Evolutionary conservation across 805 yeast genomes (phyloP), one percentile per base, ranked within the genome.

Genomic region (Sugiyamaella qingdaonensis): DNA sequence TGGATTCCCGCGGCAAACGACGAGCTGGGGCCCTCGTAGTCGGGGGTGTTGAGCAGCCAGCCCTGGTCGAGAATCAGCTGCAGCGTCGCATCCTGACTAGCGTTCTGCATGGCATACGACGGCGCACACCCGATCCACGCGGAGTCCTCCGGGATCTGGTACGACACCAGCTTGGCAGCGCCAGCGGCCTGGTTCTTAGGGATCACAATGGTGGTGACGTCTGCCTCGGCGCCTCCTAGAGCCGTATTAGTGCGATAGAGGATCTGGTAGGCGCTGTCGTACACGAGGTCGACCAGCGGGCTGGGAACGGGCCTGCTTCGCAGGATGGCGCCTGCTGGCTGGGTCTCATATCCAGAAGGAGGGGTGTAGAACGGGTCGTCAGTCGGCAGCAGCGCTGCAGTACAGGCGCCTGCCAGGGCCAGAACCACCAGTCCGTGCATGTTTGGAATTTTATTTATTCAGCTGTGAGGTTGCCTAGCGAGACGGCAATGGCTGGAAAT

Each of bases 11-110:
- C 65, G 13, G 59, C 47, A 47, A 63, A 65, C 5, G 66, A 53
- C 27, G 67, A 61, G 32, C 54, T 53, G 44, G 62, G 59, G 14
- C 69, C 69, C 49, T 65, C 68, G 51, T 65, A 62, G 50, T 65
- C 68, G 10, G 68, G 66, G 24, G 51, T 41, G 24, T 46, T 49
- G 16, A 59, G 54, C 42, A 51, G 47, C 54, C 55, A 56, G 18
- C 62, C 61, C 10, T 33, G 42, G 34, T 54, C 50, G n/a, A 60
- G 48, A 39, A 52, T 16, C 19, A 51, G 35, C 53, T 57, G 54
- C 31, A 54, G 16, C 36, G 52, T 46, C 16, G 51, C 32, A 13
- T 54, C 52, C 29, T 52, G 49, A 27, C 55, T 48, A 11, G 52
- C 49, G 31, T 47, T 48, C 42, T 51, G 58, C 45, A 63, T 24